Percentiles rank a stretch among this genome's conserved stretches.
Conservation (phyloP, 164 flowering plant species). For the Litsea cubeba region DNA sequence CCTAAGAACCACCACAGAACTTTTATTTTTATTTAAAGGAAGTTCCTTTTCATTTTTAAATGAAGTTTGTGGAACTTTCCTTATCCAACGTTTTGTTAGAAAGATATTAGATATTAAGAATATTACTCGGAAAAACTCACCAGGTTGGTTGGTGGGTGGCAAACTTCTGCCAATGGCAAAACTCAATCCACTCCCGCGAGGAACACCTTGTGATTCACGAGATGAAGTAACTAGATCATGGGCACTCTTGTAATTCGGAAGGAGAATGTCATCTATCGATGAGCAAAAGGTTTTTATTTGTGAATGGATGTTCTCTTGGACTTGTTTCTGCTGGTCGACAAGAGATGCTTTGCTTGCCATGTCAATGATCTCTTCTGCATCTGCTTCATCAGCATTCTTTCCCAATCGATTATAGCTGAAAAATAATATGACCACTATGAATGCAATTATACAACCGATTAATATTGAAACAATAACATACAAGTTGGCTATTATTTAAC, state of each 20-base stretch:
- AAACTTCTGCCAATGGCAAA: slow-evolving; percentile 63
- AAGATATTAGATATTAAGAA: background rate
- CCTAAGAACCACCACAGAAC: too few species aligned
- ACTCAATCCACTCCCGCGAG: slow-evolving; percentile 72
- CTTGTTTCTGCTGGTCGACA: slow-evolving; percentile 73
- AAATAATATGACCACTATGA: slow-evolving; percentile 1
- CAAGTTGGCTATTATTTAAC: too few species aligned
- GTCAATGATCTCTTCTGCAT: slow-evolving; percentile 80
- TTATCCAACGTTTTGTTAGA: too few species aligned
- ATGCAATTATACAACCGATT: background rate
- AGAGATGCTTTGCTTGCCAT: slow-evolving; percentile 69
- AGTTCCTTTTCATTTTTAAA: too few species aligned
- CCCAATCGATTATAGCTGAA: slow-evolving; percentile 81
- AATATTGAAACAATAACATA: background rate
- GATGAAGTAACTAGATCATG: slow-evolving; percentile 21
- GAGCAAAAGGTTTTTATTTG: slow-evolving; percentile 58
- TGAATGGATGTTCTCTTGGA: slow-evolving; percentile 80
- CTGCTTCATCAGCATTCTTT: slow-evolving; percentile 68
- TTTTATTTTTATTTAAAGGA: too few species aligned
- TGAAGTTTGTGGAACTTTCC: background rate
- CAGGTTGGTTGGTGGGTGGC: slow-evolving; percentile 24
- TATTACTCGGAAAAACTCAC: slow-evolving; percentile 34
- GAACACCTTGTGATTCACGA: slow-evolving; percentile 24
- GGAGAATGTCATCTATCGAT: slow-evolving; percentile 70
- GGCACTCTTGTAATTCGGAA: slow-evolving; percentile 29